Conservation (phyloP, 495 filamentous ascomycete species). For the Penicillium daleae region DNA sequence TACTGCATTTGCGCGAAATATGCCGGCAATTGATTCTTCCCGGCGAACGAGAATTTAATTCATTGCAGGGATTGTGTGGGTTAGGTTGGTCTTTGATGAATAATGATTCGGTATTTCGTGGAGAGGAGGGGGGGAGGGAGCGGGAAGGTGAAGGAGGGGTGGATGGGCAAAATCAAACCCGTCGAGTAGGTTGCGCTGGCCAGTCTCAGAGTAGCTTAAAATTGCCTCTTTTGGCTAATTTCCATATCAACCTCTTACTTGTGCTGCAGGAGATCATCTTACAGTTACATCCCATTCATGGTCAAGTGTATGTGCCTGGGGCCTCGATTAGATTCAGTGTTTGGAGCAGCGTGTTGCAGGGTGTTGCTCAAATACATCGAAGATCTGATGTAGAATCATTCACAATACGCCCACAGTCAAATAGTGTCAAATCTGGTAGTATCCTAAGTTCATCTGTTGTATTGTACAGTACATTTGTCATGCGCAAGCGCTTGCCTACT, state of each 20-base stretch:
- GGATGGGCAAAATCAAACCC: not conserved
- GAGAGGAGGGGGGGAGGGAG: not conserved
- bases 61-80: not conserved
- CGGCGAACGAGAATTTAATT: not conserved
- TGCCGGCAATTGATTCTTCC: constrained; percentile 29
- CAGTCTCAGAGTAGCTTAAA: not conserved
- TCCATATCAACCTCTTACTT: not conserved
- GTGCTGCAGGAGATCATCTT: constrained; percentile 27
- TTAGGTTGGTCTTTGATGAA: not conserved
- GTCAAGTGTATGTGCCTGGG: not conserved
- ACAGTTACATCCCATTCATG: constrained; percentile 27
- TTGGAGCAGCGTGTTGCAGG: not conserved
- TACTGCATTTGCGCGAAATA: not conserved
- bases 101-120: not conserved
- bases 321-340: constrained; percentile 7
- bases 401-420: not conserved
- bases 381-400: not conserved
- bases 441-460: too few relatives aligned
- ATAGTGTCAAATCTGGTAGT: not conserved
- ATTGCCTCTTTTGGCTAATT: not conserved
- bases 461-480: not conserved
- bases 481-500: not conserved
- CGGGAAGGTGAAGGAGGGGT: not conserved
- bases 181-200: not conserved
- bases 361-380: not conserved